Conservation (phyloP, 2,329 filamentous ascomycete genomes). For the Pezizomycotina sp. region DNA sequence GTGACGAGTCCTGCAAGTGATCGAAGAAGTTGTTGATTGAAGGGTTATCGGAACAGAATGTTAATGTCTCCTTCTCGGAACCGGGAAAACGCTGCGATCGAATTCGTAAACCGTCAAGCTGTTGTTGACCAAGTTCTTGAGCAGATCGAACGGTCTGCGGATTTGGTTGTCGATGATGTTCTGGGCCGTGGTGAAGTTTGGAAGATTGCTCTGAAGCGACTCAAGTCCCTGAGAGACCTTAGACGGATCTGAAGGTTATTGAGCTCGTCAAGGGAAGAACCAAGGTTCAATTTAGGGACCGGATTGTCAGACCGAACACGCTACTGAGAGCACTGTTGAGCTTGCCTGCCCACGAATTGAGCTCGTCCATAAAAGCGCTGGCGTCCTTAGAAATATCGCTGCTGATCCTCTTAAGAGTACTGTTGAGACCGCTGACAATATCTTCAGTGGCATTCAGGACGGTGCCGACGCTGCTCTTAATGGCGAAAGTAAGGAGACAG, state of each 20-base stretch:
- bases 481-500: conserved; percentile 70
- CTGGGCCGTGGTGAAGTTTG: conserved; percentile 66
- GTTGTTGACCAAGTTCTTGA: conserved; percentile 50
- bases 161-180: conserved; percentile 56
- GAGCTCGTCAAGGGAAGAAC: conserved; percentile 47
- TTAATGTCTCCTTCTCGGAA: conserved; percentile 69
- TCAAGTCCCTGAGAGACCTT: conserved; percentile 40
- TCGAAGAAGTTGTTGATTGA: conserved; percentile 73
- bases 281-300: conserved; percentile 47
- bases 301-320: conserved; percentile 32
- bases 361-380: conserved; percentile 29
- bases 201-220: conserved; percentile 61
- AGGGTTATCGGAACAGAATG: conserved; percentile 76
- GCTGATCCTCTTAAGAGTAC: conserved; percentile 34
- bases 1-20: conserved; percentile 46
- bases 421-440: conserved; percentile 44
- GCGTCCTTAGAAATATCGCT: conserved; percentile 37
- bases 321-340: conserved; percentile 45
- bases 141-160: conserved; percentile 66
- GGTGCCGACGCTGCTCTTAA: conserved; percentile 61
- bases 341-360: conserved; percentile 36
- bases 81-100: conserved; percentile 58
- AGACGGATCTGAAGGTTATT: conserved; percentile 52
- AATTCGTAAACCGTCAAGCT: conserved; percentile 60
- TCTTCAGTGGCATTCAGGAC: conserved; percentile 47